These are phyloP conservation scores for Ailanthus altissimus DNA, from an alignment of 345 rosid species.

Conservation along the genomic window DNA sequence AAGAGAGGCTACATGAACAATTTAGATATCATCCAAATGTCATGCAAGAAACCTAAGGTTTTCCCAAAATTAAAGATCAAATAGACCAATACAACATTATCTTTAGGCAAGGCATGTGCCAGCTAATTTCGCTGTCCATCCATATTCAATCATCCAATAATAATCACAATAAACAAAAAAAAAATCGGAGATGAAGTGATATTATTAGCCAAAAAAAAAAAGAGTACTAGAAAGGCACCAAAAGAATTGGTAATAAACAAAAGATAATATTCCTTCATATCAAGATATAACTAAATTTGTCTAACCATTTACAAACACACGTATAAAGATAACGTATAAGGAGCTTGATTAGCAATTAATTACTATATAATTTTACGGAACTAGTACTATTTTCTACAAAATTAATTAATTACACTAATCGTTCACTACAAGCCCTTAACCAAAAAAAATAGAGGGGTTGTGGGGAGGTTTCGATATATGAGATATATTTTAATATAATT, in stretches of 20 bases:
- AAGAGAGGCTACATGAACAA: background rate
- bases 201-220: background rate
- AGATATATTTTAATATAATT: slow-evolving; percentile 11
- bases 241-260: slow-evolving; percentile 34
- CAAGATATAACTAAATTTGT: slow-evolving; percentile 16
- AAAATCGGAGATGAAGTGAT: background rate
- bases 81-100: background rate
- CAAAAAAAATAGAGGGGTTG: slow-evolving; percentile 66
- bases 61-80: background rate
- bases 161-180: background rate
- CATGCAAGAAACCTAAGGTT: background rate
- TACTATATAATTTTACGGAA: background rate
- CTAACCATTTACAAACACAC: slow-evolving; percentile 43
- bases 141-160: slow-evolving; percentile 2
- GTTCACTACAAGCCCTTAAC: slow-evolving; percentile 59
- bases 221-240: background rate
- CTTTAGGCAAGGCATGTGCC: slow-evolving; percentile 7
- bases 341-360: slow-evolving; percentile 31
- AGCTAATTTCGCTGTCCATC: background rate
- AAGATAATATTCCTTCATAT: slow-evolving; percentile 28
- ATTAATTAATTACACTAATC: slow-evolving; percentile 50
- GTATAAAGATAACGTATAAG: slow-evolving; percentile 11
- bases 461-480: slow-evolving; percentile 18
- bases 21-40: background rate
- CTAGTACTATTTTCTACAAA: slow-evolving; percentile 45